These are phyloP conservation scores for Boletus subparvulus DNA, from an alignment of 768 basidiomycete species.

Conservation along the genomic window DNA sequence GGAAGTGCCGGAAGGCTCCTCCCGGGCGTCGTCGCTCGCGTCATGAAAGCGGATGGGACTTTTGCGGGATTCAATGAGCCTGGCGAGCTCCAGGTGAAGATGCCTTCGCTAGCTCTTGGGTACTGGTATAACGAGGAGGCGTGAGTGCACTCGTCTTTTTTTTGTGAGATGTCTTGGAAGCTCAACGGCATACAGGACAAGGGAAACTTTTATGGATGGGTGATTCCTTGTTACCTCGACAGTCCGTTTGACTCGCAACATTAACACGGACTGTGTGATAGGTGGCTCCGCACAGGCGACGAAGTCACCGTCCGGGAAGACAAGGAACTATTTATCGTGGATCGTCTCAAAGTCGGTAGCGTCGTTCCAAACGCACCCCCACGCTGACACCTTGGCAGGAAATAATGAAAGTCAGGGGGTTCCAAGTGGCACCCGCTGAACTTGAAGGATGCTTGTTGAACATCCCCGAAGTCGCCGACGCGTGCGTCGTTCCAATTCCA, in stretches of 20 bases:
- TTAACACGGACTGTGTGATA: conserved; percentile 20
- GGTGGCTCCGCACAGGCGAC: conserved; percentile 72
- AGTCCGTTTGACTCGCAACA: background rate
- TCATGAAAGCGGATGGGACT: conserved; percentile 58
- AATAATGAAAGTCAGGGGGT: conserved; percentile 67
- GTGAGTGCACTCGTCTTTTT: conserved; percentile 39
- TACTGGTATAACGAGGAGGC: conserved; percentile 60
- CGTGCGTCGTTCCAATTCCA: conserved; percentile 63
- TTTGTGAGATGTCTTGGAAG: background rate
- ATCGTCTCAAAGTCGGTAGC: conserved; percentile 55
- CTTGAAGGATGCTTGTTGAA: conserved; percentile 64
- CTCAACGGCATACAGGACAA: conserved; percentile 44
- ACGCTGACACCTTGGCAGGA: conserved; percentile 40
- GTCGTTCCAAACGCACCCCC: background rate
- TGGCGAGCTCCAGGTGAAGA: conserved; percentile 57
- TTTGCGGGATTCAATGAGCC: conserved; percentile 53
- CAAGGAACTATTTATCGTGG: conserved; percentile 58
- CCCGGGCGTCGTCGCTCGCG: conserved; percentile 53
- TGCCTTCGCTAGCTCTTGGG: conserved; percentile 40
- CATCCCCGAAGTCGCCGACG: conserved; percentile 58
- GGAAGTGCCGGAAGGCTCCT: conserved; percentile 51
- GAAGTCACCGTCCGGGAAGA: conserved; percentile 55
- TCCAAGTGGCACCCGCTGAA: conserved; percentile 75
- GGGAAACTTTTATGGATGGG: conserved; percentile 69
- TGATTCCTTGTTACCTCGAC: conserved; percentile 26